Evolutionary conservation across 306 rosid species (phyloP).

Genomic region (Prunus mume): DNA sequence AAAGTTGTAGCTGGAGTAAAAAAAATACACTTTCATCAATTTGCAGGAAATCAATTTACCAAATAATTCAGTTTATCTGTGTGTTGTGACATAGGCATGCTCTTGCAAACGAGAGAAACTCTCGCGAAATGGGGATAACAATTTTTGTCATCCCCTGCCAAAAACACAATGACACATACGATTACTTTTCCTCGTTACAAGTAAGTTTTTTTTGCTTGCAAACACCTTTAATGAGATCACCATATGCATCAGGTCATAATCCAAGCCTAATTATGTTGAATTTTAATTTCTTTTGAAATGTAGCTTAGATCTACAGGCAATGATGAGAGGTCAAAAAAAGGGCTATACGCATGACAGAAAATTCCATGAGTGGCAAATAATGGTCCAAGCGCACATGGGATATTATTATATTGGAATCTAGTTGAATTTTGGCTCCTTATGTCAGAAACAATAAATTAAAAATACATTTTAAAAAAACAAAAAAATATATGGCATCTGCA

Average conservation of each 20-base stretch:
- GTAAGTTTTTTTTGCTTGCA: not conserved
- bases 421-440: not conserved
- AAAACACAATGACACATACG: too few relatives aligned
- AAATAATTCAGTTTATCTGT: not conserved
- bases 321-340: slow-evolving; percentile 8
- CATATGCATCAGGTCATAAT: not conserved
- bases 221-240: not conserved
- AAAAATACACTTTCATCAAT: not conserved
- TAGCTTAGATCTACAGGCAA: slow-evolving; percentile 7
- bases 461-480: not conserved
- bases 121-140: too few relatives aligned
- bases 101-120: too few relatives aligned
- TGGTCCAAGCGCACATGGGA: slow-evolving; percentile 4
- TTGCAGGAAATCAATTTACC: not conserved
- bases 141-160: too few relatives aligned
- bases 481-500: not conserved
- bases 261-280: not conserved
- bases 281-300: not conserved
- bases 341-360: not conserved
- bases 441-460: slow-evolving; percentile 5
- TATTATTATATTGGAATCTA: not conserved
- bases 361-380: not conserved
- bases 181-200: too few relatives aligned
- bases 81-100: too few relatives aligned
- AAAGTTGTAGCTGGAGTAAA: slow-evolving; percentile 43